Percentiles rank a stretch among this genome's conserved stretches.
These are phyloP conservation scores for Ochetophila trinervis DNA, from an alignment of 306 rosid genomes.

Conservation along the genomic window DNA sequence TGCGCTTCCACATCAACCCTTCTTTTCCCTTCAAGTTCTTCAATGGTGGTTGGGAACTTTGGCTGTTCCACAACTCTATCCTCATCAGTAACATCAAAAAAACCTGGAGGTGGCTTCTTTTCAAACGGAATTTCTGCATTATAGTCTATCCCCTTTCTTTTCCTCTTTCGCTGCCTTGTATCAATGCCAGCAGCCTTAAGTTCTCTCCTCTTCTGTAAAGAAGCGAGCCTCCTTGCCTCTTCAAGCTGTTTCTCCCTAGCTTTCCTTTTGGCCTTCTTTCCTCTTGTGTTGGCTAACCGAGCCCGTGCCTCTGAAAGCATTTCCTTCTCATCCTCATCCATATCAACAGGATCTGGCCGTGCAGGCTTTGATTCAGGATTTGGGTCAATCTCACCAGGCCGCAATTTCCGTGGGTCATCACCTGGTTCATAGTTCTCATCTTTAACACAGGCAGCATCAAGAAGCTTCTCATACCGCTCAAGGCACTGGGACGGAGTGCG, in stretches of 20 bases:
- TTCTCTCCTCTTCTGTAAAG: conserved; percentile 94
- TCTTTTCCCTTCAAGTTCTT: conserved; percentile 93
- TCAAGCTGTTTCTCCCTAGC: conserved; percentile 97
- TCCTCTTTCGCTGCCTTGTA: conserved; percentile 78
- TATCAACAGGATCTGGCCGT: conserved; percentile 94
- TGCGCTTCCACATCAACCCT: conserved; percentile 77
- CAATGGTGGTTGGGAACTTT: conserved; percentile 77
- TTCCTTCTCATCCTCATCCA: conserved; percentile 99
- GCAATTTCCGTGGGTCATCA: conserved; percentile 86
- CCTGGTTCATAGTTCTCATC: conserved; percentile 91
- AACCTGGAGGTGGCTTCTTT: conserved; percentile 94
- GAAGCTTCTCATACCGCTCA: conserved; percentile 87
- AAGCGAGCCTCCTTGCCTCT: conserved; percentile 96
- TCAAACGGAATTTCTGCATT: conserved; percentile 92
- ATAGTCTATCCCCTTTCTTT: conserved; percentile 87
- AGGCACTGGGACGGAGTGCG: conserved; percentile 93
- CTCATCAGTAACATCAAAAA: conserved; percentile 76
- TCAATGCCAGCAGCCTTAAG: conserved; percentile 96
- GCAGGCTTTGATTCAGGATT: conserved; percentile 96
- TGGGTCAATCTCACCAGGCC: conserved; percentile 95
- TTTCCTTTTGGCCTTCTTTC: conserved; percentile 89
- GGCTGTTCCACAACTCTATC: conserved; percentile 74
- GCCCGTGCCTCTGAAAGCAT: conserved; percentile 99
- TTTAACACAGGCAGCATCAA: conserved; percentile 92
- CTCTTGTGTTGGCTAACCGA: conserved; percentile 88